Percentiles rank a stretch among this genome's conserved stretches.
Conservation (phyloP, 306 rosid species). For the Pueraria montana region DNA sequence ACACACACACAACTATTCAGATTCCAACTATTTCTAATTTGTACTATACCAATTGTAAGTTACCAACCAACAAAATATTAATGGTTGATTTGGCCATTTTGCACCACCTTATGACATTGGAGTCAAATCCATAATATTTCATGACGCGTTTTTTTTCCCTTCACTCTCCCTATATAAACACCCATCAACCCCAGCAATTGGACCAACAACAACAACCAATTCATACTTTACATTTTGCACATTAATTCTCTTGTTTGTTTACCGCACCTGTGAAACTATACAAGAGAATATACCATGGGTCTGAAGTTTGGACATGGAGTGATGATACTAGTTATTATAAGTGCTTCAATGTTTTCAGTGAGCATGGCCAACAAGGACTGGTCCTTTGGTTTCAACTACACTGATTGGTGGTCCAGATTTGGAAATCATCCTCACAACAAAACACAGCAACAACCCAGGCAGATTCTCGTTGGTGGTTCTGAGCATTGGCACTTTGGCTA, state of each 20-base stretch:
- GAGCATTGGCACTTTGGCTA: constrained; percentile 54
- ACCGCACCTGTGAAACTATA: no score
- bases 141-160: not conserved
- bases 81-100: constrained; percentile 41
- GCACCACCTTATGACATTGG: constrained; percentile 1
- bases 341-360: no score
- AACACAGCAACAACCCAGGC: constrained; percentile 40
- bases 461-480: constrained; percentile 67
- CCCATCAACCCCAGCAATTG: not conserved
- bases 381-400: not conserved
- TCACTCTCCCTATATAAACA: not conserved
- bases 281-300: not conserved
- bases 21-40: no score
- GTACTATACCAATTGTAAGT: not conserved
- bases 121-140: not conserved
- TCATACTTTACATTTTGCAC: not conserved
- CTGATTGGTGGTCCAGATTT: constrained; percentile 51
- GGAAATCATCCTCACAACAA: constrained; percentile 45
- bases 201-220: not conserved
- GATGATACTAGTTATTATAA: no score
- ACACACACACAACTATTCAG: not conserved
- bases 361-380: no score
- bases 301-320: no score
- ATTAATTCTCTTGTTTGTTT: not conserved
- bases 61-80: not conserved